Conservation (phyloP, 805 yeast species). For the Ogataea neopini region DNA sequence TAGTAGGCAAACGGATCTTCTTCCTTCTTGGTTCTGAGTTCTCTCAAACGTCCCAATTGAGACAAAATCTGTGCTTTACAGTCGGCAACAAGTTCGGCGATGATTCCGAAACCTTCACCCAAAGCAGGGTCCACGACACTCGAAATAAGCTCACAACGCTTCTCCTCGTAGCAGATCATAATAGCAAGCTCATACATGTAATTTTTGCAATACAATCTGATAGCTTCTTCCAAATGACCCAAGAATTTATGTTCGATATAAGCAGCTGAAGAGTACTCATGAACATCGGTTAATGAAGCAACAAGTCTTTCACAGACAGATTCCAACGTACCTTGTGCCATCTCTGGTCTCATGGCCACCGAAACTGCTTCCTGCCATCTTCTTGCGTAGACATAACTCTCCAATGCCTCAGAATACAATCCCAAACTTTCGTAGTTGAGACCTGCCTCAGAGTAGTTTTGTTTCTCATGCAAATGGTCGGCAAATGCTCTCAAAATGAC, state of each 20-base stretch:
- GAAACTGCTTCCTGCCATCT: constrained; percentile 86
- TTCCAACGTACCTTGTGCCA: constrained; percentile 37
- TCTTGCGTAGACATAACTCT: constrained; percentile 65
- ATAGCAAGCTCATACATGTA: constrained; percentile 76
- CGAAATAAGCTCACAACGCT: constrained; percentile 48
- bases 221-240: constrained; percentile 59
- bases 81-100: constrained; percentile 92
- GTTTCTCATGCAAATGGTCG: constrained; percentile 51
- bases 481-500: constrained; percentile 65
- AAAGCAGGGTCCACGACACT: constrained; percentile 68
- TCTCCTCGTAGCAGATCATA: constrained; percentile 54
- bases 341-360: constrained; percentile 46
- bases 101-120: constrained; percentile 82
- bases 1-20: constrained; percentile 86
- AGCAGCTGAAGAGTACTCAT: constrained; percentile 79
- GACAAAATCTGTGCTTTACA: constrained; percentile 83
- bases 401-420: constrained; percentile 59
- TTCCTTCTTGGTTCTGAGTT: constrained; percentile 76
- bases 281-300: constrained; percentile 60
- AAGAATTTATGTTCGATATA: constrained; percentile 66
- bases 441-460: constrained; percentile 74
- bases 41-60: constrained; percentile 81
- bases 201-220: constrained; percentile 70
- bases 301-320: constrained; percentile 63
- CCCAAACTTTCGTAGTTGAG: constrained; percentile 71